These are phyloP conservation scores for Hysterium pulicare DNA, from an alignment of 2,329 filamentous ascomycete species.

Conservation along the genomic window DNA sequence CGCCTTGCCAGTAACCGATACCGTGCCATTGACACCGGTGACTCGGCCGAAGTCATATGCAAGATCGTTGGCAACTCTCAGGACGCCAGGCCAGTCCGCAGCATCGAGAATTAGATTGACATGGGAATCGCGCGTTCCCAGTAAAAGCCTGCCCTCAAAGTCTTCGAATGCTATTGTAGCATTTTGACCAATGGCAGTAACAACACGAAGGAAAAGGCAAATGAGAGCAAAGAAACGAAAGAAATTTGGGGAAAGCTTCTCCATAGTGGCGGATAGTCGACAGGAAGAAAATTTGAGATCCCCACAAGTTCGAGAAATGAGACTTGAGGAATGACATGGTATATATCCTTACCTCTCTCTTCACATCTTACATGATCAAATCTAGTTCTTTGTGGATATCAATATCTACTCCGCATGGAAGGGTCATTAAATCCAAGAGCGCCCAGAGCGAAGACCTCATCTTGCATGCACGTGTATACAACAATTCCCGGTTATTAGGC, in stretches of 20 bases:
- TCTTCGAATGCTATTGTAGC: constrained; percentile 47
- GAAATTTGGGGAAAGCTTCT: constrained; percentile 29
- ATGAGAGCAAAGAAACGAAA: constrained; percentile 22
- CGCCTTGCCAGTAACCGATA: constrained; percentile 50
- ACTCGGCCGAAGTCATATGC: constrained; percentile 68
- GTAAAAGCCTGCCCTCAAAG: constrained; percentile 34
- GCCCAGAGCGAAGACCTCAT: not conserved
- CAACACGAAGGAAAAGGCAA: constrained; percentile 15
- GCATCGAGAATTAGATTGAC: constrained; percentile 34
- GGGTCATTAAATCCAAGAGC: not conserved
- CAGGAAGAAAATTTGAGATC: not conserved
- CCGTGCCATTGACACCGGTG: constrained; percentile 61
- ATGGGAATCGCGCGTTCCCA: constrained; percentile 27
- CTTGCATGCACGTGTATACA: not conserved
- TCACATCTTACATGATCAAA: not conserved
- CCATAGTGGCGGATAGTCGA: constrained; percentile 17
- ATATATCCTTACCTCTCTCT: not conserved
- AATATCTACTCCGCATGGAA: not conserved
- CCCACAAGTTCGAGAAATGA: not conserved
- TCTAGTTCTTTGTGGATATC: not conserved
- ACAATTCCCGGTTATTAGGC: not conserved
- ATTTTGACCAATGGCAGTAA: constrained; percentile 49
- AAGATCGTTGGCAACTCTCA: constrained; percentile 65
- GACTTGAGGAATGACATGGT: not conserved
- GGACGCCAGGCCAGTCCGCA: constrained; percentile 64